phyloP scores from a whole-genome alignment of 345 rosid species.

The Kernera saxatilis region DNA sequence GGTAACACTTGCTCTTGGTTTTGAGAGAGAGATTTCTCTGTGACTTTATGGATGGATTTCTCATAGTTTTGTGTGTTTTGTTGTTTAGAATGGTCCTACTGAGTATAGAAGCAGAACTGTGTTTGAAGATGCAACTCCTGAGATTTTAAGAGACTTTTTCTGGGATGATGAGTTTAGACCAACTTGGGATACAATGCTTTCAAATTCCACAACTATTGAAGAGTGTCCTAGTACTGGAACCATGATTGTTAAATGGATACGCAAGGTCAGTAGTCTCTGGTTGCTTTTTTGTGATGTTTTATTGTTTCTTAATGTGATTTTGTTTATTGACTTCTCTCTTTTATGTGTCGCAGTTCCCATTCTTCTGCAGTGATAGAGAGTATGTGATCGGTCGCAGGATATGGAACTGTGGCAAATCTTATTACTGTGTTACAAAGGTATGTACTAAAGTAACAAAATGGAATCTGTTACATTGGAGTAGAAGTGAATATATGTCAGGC shows the following conservation, averaged over 20 bases:
- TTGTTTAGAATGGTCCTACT: conserved; percentile 60
- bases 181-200: conserved; percentile 84
- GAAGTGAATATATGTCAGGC: background rate
- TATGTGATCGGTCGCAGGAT: conserved; percentile 78
- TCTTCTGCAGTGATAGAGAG: conserved; percentile 83
- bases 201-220: conserved; percentile 41
- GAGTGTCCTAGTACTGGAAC: conserved; percentile 61
- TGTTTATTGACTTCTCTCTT: background rate
- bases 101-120: conserved; percentile 59
- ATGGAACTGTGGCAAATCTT: conserved; percentile 57
- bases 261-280: conserved; percentile 41
- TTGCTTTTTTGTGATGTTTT: background rate
- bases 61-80: background rate
- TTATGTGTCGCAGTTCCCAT: conserved; percentile 55
- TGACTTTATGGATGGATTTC: background rate
- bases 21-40: background rate
- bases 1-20: conserved; percentile 31
- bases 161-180: conserved; percentile 79
- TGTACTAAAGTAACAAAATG: background rate
- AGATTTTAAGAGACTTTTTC: conserved; percentile 66
- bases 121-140: conserved; percentile 66
- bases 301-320: background rate
- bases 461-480: background rate
- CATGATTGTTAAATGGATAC: conserved; percentile 79
- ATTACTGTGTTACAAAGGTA: conserved; percentile 84